Evolutionary conservation across 768 basidiomycete genomes (phyloP).

Genomic region (Pisolithus albus): DNA sequence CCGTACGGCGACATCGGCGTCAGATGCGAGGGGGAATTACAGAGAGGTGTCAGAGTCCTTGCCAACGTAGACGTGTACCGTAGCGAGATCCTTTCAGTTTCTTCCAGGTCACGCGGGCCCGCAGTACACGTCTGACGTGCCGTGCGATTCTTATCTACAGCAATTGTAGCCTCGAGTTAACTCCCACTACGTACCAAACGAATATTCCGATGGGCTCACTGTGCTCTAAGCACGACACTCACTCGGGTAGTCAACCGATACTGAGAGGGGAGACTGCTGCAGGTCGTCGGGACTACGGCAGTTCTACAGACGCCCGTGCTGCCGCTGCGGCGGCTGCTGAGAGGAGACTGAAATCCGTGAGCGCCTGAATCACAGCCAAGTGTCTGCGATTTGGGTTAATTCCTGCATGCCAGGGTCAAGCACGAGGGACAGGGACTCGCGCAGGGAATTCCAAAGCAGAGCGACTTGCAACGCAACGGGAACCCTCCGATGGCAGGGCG

Average conservation of each 20-base stretch:
- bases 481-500: too few species aligned
- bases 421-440: slow-evolving; percentile 39
- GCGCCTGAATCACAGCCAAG: slow-evolving; percentile 16
- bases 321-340: slow-evolving; percentile 62
- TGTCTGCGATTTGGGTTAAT: slow-evolving; percentile 19
- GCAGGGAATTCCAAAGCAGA: slow-evolving; percentile 41
- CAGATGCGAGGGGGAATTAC: slow-evolving; percentile 39
- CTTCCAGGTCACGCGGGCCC: too few species aligned
- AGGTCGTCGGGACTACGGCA: slow-evolving; percentile 16
- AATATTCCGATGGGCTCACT: slow-evolving; percentile 44
- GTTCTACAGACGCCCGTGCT: slow-evolving; percentile 37
- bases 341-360: slow-evolving; percentile 49
- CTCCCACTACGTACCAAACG: too few species aligned
- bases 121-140: too few species aligned
- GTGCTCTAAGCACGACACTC: slow-evolving; percentile 44
- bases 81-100: not conserved
- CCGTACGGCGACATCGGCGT: slow-evolving; percentile 12
- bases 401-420: slow-evolving; percentile 28
- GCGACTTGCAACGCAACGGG: slow-evolving; percentile 36
- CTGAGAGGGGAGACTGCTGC: slow-evolving; percentile 34
- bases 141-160: too few species aligned
- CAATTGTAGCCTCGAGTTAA: too few species aligned
- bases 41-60: slow-evolving; percentile 32
- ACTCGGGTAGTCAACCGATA: slow-evolving; percentile 44
- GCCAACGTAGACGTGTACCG: slow-evolving; percentile 12